Base-by-base conservation (phyloP, 129 eudicot genomes). In the Glebionis coronaria region DNA sequence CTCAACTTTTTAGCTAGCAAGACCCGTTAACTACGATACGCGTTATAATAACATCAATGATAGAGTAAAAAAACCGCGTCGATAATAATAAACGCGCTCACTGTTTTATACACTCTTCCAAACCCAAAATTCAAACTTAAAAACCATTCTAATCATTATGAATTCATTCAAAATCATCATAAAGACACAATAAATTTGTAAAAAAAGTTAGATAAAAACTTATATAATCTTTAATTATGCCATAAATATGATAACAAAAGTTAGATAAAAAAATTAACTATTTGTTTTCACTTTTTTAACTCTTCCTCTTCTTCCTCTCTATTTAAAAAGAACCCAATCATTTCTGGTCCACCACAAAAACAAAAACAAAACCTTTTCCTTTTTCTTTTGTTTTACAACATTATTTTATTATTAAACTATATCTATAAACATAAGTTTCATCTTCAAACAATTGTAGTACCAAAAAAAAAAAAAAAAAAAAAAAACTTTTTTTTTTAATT, bases 321-420 rank as follows among this genome's bases (percentile, higher is more conserved):
- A 44, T 62, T 19, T 23, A 23, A 70, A 60, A 58, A 58, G 67
- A 70, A 19, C 61, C 74, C 74, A 69, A 69, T 69, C 80, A 72
- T 66, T 76, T 35, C 42, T 59, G 81, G 76, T 76, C 81, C 81
- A 61, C 78, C 78, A 65, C n/a, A 69, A 50, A n/a, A n/a, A n/a
- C n/a, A n/a, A n/a, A n/a, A 28, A 59, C 59, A 58, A 59, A 66
- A 8, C 65, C 20, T 71, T 46, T 18, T 44, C 31, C 45, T 29
- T 49, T 66, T 56, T 12, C 38, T 25, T 51, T 16, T n/a, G n/a
- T n/a, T n/a, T n/a, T n/a, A 3, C 27, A 23, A 27, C n/a, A 47
- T 69, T 56, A 23, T 27, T 12, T 52, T 28, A 35, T 66, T 65
- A 50, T 45, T 63, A 23, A 59, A 44, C 23, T 15, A 63, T n/a